Base-by-base conservation (phyloP, 1,139 yeast species). In the Pichia sp. region DNA sequence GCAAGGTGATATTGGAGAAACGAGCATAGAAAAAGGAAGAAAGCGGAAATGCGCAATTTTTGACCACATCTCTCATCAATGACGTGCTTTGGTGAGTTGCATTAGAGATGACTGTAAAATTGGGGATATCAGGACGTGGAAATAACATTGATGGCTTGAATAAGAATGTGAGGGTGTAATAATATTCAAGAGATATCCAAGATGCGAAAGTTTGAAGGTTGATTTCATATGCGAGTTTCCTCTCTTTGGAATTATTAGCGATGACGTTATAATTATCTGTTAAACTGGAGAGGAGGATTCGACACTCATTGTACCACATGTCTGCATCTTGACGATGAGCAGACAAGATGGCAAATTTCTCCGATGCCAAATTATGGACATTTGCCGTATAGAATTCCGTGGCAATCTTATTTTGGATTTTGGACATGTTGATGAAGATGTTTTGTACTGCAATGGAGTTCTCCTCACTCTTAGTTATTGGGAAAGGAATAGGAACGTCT, bases 121-220 rank as follows among this genome's bases (percentile, higher is more conserved):
- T 40, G 9, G 31, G 41, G 9, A 26, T 23, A 24, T 37, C 37
- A 5, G 43, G 43, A 10, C 55, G 53, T 2, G 75, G 73, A 12
- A 63, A 57, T 30, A 70, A 50, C 29, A 63, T 63, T 5, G 74
- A 69, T 3, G 77, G 76, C 32, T 70, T 57, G 45, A 68, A 71
- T 12, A 70, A 46, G 36, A 64, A 45, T 39, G 64, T 60, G 26
- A 67, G 56, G 33, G 69, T 47, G 32, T 68, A 69, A 32, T 69
- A 63, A 40, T 70, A 69, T 35, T 70, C 56, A 47, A 68, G 64
- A 3, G 64, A 59, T 33, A 66, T 57, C 75, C 75, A 70, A 7
- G 66, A 61, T 20, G 43, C 43, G 26, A 40, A 35, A 22, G 20
- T 27, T 27, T 40, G 64, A 60, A 40, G 29, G 20, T 16, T 4